Evolutionary conservation across 2,329 filamentous ascomycete species (phyloP), one percentile per base, ranked within the genome.

Genomic region (Xylaria arbuscula): DNA sequence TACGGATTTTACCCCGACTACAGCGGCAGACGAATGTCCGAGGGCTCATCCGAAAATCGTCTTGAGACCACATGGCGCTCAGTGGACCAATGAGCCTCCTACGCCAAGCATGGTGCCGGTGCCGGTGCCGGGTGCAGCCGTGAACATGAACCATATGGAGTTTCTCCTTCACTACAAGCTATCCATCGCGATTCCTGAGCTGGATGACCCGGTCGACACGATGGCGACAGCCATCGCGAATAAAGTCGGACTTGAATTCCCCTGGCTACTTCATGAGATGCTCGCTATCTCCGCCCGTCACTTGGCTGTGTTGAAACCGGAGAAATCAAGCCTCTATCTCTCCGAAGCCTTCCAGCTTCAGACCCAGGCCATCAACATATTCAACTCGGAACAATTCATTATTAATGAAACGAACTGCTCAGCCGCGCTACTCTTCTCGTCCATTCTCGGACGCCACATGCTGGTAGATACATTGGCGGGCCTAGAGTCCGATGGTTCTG

Each of bases 221-320:
- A 67, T 24, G 62, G 76, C 55, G 34, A 66, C 22, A 19, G 40
- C 76, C 3, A 71, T 72, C 5, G 61, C 80, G 3, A 71, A 73
- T 54, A 63, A 34, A 22, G 63, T 64, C 6, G 73, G 69, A 10
- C 68, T 80, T 2, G 64, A 73, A 5, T 67, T 72, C 1, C 78
- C 80, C 1, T 82, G 79, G 64, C 75, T 82, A 34, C 70, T 82
- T 58, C 73, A 81, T 67, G 72, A 78, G 62, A 60, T 82, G 10
- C 75, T 82, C 17, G 78, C 80, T 32, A 77, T 80, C 47, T 80
- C 80, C 15, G 76, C 81, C 1, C 75, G 77, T 2, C 79, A 80
- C 59, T 70, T 81, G 1, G 76, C 79, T 3, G 72, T 70, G 40
- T 36, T 78, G 1, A 68, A 73, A 9, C 77, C 76, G 1, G 70